A percentile compares a stretch with the other conserved stretches of the same genome.
Evolutionary conservation across 305 asterid species (phyloP).

Genomic region (Fraxinus platypoda): DNA sequence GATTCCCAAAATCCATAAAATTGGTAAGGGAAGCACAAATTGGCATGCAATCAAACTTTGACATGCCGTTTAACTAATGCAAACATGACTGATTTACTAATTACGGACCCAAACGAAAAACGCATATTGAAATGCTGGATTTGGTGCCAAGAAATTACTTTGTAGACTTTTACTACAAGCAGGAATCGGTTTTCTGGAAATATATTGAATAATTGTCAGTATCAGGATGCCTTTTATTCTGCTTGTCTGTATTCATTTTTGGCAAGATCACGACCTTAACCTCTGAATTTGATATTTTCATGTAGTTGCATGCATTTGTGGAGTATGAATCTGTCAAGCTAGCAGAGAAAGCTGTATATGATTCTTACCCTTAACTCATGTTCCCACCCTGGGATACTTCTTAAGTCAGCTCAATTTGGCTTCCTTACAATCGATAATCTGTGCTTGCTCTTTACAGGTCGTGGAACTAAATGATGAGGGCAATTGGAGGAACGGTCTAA

Average conservation of each 20-base stretch:
- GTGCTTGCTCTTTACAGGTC: constrained; percentile 40
- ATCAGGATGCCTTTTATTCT: background rate
- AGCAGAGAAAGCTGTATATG: constrained; percentile 81
- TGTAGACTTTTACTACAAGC: background rate
- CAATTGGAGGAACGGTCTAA: constrained; percentile 84
- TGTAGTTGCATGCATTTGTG: constrained; percentile 88
- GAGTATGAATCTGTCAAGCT: constrained; percentile 78
- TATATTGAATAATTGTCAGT: background rate
- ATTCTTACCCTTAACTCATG: constrained; percentile 8
- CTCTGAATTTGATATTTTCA: constrained; percentile 5
- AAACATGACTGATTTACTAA: background rate
- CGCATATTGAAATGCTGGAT: background rate
- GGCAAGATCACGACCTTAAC: constrained; percentile 14
- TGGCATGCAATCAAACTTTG: background rate
- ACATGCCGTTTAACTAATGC: background rate
- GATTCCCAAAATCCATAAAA: background rate
- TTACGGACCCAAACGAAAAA: background rate
- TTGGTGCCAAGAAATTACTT: background rate
- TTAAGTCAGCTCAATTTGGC: background rate
- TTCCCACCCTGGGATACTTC: background rate
- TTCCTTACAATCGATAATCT: constrained; percentile 9
- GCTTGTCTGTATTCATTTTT: background rate
- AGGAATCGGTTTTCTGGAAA: background rate
- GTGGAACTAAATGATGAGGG: constrained; percentile 70
- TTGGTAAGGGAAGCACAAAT: background rate